phyloP scores from a whole-genome alignment of 805 yeast species.

The Candida montana region DNA sequence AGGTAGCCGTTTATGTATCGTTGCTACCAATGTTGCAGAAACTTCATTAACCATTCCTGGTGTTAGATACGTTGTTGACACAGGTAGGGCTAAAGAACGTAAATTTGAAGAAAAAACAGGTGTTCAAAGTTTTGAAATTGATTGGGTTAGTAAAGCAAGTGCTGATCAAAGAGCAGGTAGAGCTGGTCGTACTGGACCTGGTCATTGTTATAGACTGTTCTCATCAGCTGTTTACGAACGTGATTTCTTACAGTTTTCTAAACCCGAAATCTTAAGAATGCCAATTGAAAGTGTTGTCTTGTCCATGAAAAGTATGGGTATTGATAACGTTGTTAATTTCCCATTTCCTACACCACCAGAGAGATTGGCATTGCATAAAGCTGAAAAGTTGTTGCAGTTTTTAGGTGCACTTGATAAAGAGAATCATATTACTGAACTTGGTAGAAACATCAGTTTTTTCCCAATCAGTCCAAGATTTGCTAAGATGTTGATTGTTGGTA shows the following conservation, averaged over 20 bases:
- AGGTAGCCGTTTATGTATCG: slow-evolving; percentile 83
- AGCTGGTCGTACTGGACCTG: slow-evolving; percentile 99
- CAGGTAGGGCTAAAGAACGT: slow-evolving; percentile 91
- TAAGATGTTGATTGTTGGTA: slow-evolving; percentile 81
- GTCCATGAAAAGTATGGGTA: slow-evolving; percentile 96
- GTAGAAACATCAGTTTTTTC: slow-evolving; percentile 80
- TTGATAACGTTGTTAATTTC: slow-evolving; percentile 81
- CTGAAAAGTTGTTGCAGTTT: slow-evolving; percentile 60
- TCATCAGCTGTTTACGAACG: slow-evolving; percentile 92
- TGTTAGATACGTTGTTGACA: slow-evolving; percentile 87
- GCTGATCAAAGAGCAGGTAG: slow-evolving; percentile 95
- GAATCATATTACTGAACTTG: slow-evolving; percentile 65
- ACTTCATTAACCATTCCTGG: slow-evolving; percentile 96
- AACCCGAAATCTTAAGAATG: slow-evolving; percentile 90
- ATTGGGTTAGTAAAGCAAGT: slow-evolving; percentile 92
- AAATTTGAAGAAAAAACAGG: slow-evolving; percentile 77
- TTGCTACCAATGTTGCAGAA: slow-evolving; percentile 97
- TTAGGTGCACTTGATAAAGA: slow-evolving; percentile 69
- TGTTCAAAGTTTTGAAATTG: slow-evolving; percentile 86
- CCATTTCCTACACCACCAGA: slow-evolving; percentile 97
- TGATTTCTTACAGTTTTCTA: slow-evolving; percentile 75
- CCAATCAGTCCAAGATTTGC: slow-evolving; percentile 94
- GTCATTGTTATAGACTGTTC: slow-evolving; percentile 87
- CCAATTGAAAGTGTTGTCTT: slow-evolving; percentile 95
- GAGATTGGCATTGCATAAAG: slow-evolving; percentile 48